Evolutionary conservation across 2,329 filamentous ascomycete species (phyloP).

Genomic region (Beauveria sp.): DNA sequence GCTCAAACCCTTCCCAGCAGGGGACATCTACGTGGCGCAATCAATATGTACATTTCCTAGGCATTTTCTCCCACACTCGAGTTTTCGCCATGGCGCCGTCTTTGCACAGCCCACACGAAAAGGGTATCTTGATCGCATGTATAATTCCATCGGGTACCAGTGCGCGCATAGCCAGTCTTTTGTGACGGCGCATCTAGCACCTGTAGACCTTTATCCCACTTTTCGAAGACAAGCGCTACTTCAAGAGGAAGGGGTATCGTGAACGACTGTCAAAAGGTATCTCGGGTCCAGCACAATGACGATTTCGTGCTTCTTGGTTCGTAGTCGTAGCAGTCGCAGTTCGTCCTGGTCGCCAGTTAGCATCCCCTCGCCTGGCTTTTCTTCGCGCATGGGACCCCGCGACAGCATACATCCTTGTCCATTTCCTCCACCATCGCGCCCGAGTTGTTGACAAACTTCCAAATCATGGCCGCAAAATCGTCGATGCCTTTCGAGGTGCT

Average conservation of each 20-base stretch:
- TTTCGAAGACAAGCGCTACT: neutral
- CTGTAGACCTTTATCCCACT: too few species aligned
- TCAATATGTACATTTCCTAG: neutral
- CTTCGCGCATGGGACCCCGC: neutral
- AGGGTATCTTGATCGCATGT: constrained; percentile 6
- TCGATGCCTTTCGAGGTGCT: constrained; percentile 54
- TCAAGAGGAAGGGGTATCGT: constrained; percentile 68
- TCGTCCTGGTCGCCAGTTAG: constrained; percentile 52
- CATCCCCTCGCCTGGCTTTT: neutral
- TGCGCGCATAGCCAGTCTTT: neutral
- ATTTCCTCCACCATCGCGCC: constrained; percentile 64
- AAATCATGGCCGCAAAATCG: constrained; percentile 69
- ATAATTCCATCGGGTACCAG: neutral
- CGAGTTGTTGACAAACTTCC: constrained; percentile 64
- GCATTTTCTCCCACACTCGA: neutral
- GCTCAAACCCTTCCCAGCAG: neutral
- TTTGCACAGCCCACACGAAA: neutral
- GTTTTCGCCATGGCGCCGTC: too few species aligned
- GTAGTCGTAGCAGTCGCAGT: constrained; percentile 64
- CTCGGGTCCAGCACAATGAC: constrained; percentile 76
- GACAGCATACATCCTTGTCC: constrained; percentile 53
- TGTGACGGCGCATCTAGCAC: neutral
- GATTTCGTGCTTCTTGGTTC: constrained; percentile 79
- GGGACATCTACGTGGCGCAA: neutral
- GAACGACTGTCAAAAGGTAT: constrained; percentile 71